Evolutionary conservation across 257 asterid species (phyloP).

Genomic region (Solanum microdontum): DNA sequence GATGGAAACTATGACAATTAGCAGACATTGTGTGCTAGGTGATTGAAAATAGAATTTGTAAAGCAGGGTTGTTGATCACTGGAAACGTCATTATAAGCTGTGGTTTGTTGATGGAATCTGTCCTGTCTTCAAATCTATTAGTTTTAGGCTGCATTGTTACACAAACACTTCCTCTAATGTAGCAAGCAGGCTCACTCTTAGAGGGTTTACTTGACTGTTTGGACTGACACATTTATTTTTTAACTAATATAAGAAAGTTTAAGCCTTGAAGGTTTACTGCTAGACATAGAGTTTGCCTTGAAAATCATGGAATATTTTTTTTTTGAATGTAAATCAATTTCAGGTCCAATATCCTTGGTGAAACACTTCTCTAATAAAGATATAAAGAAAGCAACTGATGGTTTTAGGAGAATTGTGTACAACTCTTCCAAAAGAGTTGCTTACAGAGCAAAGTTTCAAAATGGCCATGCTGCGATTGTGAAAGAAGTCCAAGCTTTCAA

Average conservation of each 20-base stretch:
- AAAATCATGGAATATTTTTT: neutral
- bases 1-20: neutral
- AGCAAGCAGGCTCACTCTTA: neutral
- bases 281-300: neutral
- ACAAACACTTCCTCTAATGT: neutral
- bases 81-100: neutral
- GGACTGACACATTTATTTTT: neutral
- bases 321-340: neutral
- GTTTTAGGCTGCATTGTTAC: neutral
- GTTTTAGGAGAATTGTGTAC: slow-evolving; percentile 41
- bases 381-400: slow-evolving; percentile 82
- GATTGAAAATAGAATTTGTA: neutral
- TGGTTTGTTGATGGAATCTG: neutral
- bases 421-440: slow-evolving; percentile 34
- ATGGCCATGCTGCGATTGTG: slow-evolving; percentile 47
- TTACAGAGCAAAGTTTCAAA: slow-evolving; percentile 58
- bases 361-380: slow-evolving; percentile 62
- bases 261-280: neutral
- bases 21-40: neutral
- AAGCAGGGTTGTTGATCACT: neutral
- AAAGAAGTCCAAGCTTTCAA: slow-evolving; percentile 38
- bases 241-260: neutral
- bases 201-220: neutral
- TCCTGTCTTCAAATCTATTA: neutral
- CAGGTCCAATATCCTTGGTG: slow-evolving; percentile 44